Evolutionary conservation across 805 yeast species (phyloP).

Genomic region (Limtongia smithiae): DNA sequence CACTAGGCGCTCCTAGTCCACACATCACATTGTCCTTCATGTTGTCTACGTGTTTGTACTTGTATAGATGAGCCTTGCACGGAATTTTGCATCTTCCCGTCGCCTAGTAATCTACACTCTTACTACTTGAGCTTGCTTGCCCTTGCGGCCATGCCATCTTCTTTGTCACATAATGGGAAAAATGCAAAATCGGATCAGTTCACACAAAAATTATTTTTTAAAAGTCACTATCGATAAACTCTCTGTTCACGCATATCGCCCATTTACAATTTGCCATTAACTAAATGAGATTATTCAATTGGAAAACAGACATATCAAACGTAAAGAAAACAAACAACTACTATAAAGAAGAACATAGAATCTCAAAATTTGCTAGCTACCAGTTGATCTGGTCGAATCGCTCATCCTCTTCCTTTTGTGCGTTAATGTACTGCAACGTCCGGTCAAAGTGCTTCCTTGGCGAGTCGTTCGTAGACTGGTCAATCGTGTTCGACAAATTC

Average conservation of each 20-base stretch:
- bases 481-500: conserved; percentile 34
- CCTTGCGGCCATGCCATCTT: too few relatives aligned
- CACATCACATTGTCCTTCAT: neutral
- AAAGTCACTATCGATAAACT: too few relatives aligned
- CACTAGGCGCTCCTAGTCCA: conserved; percentile 29
- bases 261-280: neutral
- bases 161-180: too few relatives aligned
- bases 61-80: neutral
- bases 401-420: conserved; percentile 67
- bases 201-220: neutral
- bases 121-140: too few relatives aligned
- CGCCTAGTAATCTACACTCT: too few relatives aligned
- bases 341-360: too few relatives aligned
- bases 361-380: conserved; percentile 8
- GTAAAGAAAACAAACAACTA: neutral
- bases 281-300: neutral
- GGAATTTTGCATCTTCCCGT: too few relatives aligned
- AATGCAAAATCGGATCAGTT: neutral
- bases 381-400: conserved; percentile 41
- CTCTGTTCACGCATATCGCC: too few relatives aligned
- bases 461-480: conserved; percentile 36
- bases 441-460: conserved; percentile 61
- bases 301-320: neutral
- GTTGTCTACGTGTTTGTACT: neutral
- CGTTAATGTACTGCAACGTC: conserved; percentile 64